Conservation (phyloP, 345 rosid genomes). For the Lepidium africanum region DNA sequence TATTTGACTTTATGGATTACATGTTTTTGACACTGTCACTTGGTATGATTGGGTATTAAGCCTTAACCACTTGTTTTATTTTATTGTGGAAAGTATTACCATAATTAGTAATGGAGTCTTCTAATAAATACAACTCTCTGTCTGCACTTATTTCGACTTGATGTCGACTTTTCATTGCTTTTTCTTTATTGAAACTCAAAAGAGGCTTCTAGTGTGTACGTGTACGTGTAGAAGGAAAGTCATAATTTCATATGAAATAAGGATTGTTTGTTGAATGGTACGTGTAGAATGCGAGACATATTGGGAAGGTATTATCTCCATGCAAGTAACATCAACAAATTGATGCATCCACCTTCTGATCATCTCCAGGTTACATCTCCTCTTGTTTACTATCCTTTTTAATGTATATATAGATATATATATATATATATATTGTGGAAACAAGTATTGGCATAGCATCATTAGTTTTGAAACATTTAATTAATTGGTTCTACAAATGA, state of each 20-base stretch:
- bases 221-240: too few relatives aligned
- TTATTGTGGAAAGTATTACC: not conserved
- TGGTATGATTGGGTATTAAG: slow-evolving; percentile 23
- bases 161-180: not conserved
- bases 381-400: not conserved
- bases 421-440: too few relatives aligned
- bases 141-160: not conserved
- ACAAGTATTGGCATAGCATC: too few relatives aligned
- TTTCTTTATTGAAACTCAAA: not conserved
- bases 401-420: too few relatives aligned
- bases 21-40: slow-evolving; percentile 14
- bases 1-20: not conserved
- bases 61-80: slow-evolving; percentile 3
- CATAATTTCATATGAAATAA: not conserved
- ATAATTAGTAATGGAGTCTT: not conserved
- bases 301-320: slow-evolving; percentile 63
- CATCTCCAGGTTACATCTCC: slow-evolving; percentile 50
- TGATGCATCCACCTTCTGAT: slow-evolving; percentile 56
- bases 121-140: not conserved
- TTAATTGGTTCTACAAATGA: not conserved
- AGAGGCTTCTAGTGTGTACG: not conserved
- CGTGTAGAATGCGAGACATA: slow-evolving; percentile 65
- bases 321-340: slow-evolving; percentile 68
- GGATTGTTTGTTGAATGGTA: not conserved
- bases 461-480: too few relatives aligned